Conservation (phyloP, 2,329 filamentous ascomycete genomes). For the Colletotrichum melonis region DNA sequence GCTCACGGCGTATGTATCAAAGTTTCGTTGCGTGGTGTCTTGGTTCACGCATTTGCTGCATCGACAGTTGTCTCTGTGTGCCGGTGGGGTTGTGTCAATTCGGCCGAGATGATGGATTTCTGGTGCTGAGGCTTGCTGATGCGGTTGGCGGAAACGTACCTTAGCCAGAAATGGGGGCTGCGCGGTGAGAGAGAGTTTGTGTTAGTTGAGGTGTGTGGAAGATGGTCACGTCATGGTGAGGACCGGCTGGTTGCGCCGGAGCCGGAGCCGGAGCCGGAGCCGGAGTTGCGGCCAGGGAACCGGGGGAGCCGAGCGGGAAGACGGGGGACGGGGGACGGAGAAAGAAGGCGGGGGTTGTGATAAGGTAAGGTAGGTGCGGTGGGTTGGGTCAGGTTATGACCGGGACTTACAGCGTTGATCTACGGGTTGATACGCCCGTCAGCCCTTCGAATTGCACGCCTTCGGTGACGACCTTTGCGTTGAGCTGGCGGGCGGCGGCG, state of each 20-base stretch:
- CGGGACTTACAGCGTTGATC: conserved; percentile 34
- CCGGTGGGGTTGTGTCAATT: neutral
- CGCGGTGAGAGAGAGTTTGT: neutral
- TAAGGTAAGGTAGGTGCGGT: too few species aligned
- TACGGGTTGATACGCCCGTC: conserved; percentile 4
- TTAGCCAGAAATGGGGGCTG: conserved; percentile 38
- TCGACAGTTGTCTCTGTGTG: conserved; percentile 55
- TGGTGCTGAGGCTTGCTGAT: too few species aligned
- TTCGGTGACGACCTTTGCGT: conserved; percentile 3
- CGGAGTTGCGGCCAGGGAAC: neutral
- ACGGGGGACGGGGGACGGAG: neutral
- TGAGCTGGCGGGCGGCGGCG: neutral
- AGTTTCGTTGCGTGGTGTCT: conserved; percentile 54
- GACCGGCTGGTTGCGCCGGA: neutral
- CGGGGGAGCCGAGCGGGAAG: too few species aligned
- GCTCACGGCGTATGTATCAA: conserved; percentile 53
- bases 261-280: neutral
- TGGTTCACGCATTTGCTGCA: conserved; percentile 54
- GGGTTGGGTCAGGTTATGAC: too few species aligned
- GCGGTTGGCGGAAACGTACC: conserved; percentile 20
- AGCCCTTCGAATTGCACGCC: conserved; percentile 24
- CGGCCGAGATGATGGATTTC: too few species aligned
- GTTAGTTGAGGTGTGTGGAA: neutral
- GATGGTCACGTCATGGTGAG: neutral
- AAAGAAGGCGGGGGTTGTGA: neutral